These are phyloP conservation scores for Candida arabinofermentans DNA, from an alignment of 805 yeast genomes.

Conservation along the genomic window DNA sequence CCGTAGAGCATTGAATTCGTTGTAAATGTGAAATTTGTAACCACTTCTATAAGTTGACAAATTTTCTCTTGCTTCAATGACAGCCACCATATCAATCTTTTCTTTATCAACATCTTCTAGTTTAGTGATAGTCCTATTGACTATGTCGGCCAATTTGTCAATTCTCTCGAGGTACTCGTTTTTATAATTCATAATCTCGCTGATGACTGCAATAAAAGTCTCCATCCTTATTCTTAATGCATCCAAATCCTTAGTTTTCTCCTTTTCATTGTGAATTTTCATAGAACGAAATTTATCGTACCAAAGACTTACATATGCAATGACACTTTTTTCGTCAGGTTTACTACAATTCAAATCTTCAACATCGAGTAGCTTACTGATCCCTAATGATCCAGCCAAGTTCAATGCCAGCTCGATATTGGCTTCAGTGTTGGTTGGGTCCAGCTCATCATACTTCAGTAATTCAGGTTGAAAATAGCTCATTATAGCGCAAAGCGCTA, in stretches of 20 bases:
- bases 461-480: slow-evolving; percentile 39
- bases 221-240: slow-evolving; percentile 21
- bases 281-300: slow-evolving; percentile 38
- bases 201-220: slow-evolving; percentile 22
- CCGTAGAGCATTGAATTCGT: slow-evolving; percentile 13
- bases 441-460: slow-evolving; percentile 31
- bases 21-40: slow-evolving; percentile 10
- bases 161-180: slow-evolving; percentile 12
- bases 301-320: slow-evolving; percentile 58
- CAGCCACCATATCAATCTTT: not conserved
- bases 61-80: not conserved
- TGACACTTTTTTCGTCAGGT: slow-evolving; percentile 59
- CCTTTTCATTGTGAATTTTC: slow-evolving; percentile 4
- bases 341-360: slow-evolving; percentile 46
- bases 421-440: slow-evolving; percentile 25
- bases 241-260: slow-evolving; percentile 2
- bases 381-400: slow-evolving; percentile 43
- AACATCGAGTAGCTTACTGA: slow-evolving; percentile 49
- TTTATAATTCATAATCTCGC: slow-evolving; percentile 18
- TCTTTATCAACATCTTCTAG: slow-evolving; percentile 8
- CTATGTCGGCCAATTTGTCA: slow-evolving; percentile 10
- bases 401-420: slow-evolving; percentile 36
- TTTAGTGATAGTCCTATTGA: slow-evolving; percentile 11
- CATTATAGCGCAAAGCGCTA: slow-evolving; percentile 45
- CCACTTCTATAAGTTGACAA: slow-evolving; percentile 9